Evolutionary conservation across 2,329 filamentous ascomycete species (phyloP), one percentile per base, ranked within the genome.

Genomic region (Microsporum audouinii): DNA sequence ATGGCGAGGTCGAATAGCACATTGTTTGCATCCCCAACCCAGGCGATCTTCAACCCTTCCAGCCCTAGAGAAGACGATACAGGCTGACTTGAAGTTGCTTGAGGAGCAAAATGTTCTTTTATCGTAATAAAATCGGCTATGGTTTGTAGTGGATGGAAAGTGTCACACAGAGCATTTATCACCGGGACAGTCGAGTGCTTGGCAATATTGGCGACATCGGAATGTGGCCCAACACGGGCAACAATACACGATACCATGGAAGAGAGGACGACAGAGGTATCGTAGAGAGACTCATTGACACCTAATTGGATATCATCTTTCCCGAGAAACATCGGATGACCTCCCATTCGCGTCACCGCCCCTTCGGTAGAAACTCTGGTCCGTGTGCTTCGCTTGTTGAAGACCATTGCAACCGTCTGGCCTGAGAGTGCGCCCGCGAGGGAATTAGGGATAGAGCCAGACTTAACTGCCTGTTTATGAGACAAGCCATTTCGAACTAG

Each of bases 21-120:
- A 68, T 99, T 99, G 78, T 97, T 99, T 8, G 91, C 90, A 72
- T 99, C 92, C 59, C 92, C 92, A 53, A 99, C 81, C 94, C 94
- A 99, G 14, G 94, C 92, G 64, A 97, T 83, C 77, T 96, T 97
- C 69, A 96, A 75, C 0, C 90, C 89, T 66, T 89, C 83, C 3
- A 95, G 79, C 1, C 89, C 88, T 5, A 95, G 79, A 59, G 78
- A 78, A 12, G 72, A 70, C 12, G 71, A 61, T 7, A 68, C 63
- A n/a, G 63, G 60, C 59, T 70, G 70, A 6, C 71, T 59, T 41
- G 56, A 27, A 8, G 5, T 58, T 10, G 47, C 53, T 57, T 73
- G 74, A 31, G 80, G 77, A 0, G 82, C 80, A 73, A 91, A 90
- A 1, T 81, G 79, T 77, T 97, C 92, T 71, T 88, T 81, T 59